Percentiles rank a stretch among this genome's conserved stretches.
Evolutionary conservation across 2,329 filamentous ascomycete genomes (phyloP).

Genomic region (Fonsecaea pedrosoi): DNA sequence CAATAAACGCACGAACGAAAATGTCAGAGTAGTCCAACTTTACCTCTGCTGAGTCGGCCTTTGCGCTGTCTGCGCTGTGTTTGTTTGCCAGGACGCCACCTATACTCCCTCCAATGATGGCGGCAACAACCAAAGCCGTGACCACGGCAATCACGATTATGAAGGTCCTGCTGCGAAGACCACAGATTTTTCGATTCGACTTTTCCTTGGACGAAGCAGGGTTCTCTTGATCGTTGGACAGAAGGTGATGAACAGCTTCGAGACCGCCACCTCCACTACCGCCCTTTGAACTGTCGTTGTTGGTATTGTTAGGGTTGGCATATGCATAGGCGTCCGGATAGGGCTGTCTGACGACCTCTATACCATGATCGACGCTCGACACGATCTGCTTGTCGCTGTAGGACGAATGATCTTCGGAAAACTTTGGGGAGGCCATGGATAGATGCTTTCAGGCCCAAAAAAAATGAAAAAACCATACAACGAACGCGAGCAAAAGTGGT

Average conservation of each 20-base stretch:
- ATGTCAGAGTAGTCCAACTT: not conserved
- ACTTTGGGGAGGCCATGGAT: not conserved
- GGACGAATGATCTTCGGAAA: not conserved
- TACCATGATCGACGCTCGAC: conserved; percentile 15
- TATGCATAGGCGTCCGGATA: conserved; percentile 17
- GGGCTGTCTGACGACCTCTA: conserved; percentile 15
- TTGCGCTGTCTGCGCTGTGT: conserved; percentile 3
- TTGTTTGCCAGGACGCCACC: conserved; percentile 17
- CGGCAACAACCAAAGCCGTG: conserved; percentile 14
- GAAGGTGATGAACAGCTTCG: not conserved
- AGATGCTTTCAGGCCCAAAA: not conserved
- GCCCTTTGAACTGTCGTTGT: conserved; percentile 7
- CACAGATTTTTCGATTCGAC: conserved; percentile 11
- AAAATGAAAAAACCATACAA: not conserved
- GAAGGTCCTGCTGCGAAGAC: conserved; percentile 6
- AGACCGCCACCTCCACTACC: conserved; percentile 6
- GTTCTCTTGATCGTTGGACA: not conserved
- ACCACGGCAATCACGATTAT: conserved; percentile 15
- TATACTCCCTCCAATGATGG: conserved; percentile 19
- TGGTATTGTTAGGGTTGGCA: conserved; percentile 11
- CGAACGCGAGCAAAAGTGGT: not conserved
- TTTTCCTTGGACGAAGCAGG: conserved; percentile 11
- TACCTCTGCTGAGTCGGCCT: conserved; percentile 8
- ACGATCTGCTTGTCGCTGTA: conserved; percentile 20
- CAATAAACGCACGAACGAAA: not conserved